These are phyloP conservation scores for Tylopilus sp. DNA, from an alignment of 768 basidiomycete genomes.

Conservation along the genomic window DNA sequence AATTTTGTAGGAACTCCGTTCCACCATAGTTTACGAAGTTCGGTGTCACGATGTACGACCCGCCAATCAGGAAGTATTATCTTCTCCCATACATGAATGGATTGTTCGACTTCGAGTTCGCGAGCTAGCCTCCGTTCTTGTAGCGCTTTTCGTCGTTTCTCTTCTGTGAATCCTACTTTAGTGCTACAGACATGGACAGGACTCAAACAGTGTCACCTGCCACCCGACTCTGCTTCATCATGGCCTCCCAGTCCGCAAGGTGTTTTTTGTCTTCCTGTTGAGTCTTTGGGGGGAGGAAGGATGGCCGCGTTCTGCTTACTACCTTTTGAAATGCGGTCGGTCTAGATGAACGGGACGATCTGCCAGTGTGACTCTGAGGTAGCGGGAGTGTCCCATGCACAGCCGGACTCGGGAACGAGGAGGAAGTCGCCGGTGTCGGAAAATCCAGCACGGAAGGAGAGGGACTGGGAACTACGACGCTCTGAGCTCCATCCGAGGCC, in stretches of 20 bases:
- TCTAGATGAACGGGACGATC: slow-evolving; percentile 51
- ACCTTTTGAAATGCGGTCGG: slow-evolving; percentile 77
- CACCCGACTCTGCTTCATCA: slow-evolving; percentile 79
- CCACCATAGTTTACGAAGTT: slow-evolving; percentile 80
- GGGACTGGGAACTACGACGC: neutral
- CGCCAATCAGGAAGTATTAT: slow-evolving; percentile 83
- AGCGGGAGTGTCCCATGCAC: slow-evolving; percentile 15
- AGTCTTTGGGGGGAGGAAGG: slow-evolving; percentile 80
- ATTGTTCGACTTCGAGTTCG: slow-evolving; percentile 68
- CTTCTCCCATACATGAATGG: slow-evolving; percentile 71
- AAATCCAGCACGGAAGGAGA: slow-evolving; percentile 17
- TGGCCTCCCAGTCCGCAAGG: slow-evolving; percentile 78
- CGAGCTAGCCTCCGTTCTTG: slow-evolving; percentile 60
- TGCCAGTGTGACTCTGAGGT: slow-evolving; percentile 34
- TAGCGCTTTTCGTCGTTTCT: slow-evolving; percentile 60
- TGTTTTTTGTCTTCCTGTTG: slow-evolving; percentile 79
- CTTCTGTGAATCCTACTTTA: slow-evolving; percentile 44
- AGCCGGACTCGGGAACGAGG: slow-evolving; percentile 30
- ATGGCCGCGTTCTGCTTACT: slow-evolving; percentile 79
- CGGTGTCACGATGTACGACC: slow-evolving; percentile 61
- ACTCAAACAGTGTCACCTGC: slow-evolving; percentile 47
- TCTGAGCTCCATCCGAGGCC: neutral
- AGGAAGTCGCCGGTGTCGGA: slow-evolving; percentile 26
- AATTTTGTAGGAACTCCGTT: slow-evolving; percentile 80
- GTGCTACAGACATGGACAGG: neutral